Base-by-base conservation (phyloP, 768 basidiomycete species). In the Suillus americanus region DNA sequence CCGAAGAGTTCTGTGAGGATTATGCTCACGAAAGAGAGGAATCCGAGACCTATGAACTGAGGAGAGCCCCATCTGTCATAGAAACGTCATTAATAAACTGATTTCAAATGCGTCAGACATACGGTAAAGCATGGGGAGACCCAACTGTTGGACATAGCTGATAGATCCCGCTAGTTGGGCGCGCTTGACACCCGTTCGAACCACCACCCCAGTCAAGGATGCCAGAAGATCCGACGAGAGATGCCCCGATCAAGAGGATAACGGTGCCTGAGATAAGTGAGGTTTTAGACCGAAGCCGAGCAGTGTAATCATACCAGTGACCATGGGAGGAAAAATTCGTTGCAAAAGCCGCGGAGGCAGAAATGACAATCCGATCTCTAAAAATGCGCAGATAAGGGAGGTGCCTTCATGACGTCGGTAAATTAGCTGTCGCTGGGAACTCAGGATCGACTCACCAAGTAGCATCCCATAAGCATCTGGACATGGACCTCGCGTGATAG, bases 171-270 rank as follows among this genome's bases (percentile, higher is more conserved):
- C 80, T 83, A 3, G 78, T 77, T 1, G 90, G 91, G n/a, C 86
- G 81, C 5, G 65, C 65, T 55, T 81, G 77, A 72, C 93, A 95
- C 64, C 83, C 83, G 66, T 91, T 92, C 8, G 89, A 87, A 18
- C 93, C 92, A 38, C 92, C 92, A 50, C 89, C 93, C 93, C 93
- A 95, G 74, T 93, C 87, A 12, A 83, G 83, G 51, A 90, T 85
- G 3, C 92, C 92, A 8, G 89, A 90, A 1, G 80, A 77, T 46
- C 91, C 92, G 60, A 95, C 82, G 40, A 95, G 83, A 0, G 88
- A 88, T 0, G 89, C 87, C 3, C 93, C 92, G 64, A 94, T 93
- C 81, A 93, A 79, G 30, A 95, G 77, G 66, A 94, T 86, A 61
- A 94, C 91, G 2, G 88, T 88, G 55, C 92, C 91, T 87, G 64